These are phyloP conservation scores for Flagelloscypha sp. DNA, from an alignment of 768 basidiomycete genomes.

Conservation along the genomic window DNA sequence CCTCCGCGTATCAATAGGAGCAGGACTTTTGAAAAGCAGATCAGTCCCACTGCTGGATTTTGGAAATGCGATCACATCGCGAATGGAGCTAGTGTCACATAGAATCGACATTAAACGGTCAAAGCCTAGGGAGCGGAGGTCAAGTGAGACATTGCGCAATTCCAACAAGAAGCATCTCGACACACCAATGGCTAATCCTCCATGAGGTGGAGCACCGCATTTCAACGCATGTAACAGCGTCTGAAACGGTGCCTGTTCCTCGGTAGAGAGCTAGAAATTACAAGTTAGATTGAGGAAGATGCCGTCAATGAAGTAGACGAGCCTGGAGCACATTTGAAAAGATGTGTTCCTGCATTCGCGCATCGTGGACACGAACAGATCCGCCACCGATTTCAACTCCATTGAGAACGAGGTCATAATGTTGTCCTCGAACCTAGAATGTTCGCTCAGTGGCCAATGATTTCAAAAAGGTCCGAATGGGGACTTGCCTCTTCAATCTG, in stretches of 20 bases:
- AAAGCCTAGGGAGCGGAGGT: conserved; percentile 48
- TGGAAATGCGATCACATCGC: conserved; percentile 96
- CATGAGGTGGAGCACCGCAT: conserved; percentile 93
- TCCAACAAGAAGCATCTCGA: conserved; percentile 13
- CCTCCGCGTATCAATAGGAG: too few relatives aligned
- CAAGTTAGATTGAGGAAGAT: conserved; percentile 7
- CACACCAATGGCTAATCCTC: conserved; percentile 85
- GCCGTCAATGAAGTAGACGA: conserved; percentile 14
- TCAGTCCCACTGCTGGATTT: conserved; percentile 82
- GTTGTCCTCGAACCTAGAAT: conserved; percentile 79
- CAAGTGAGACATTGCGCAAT: conserved; percentile 5
- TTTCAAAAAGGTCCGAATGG: conserved; percentile 3
- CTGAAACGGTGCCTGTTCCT: conserved; percentile 68
- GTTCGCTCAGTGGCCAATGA: conserved; percentile 4
- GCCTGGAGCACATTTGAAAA: conserved; percentile 74
- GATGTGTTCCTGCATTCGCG: conserved; percentile 77
- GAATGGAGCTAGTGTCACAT: conserved; percentile 78
- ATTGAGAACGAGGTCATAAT: conserved; percentile 93
- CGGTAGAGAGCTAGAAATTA: conserved; percentile 51
- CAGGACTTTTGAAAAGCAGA: conserved; percentile 84
- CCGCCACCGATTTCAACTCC: conserved; percentile 93
- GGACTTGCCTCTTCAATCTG: conserved; percentile 46
- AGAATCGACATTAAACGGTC: conserved; percentile 90
- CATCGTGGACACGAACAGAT: conserved; percentile 88
- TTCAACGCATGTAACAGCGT: conserved; percentile 81